Conservation (phyloP, 2,329 filamentous ascomycete species). For the Fusarium anguioides region DNA sequence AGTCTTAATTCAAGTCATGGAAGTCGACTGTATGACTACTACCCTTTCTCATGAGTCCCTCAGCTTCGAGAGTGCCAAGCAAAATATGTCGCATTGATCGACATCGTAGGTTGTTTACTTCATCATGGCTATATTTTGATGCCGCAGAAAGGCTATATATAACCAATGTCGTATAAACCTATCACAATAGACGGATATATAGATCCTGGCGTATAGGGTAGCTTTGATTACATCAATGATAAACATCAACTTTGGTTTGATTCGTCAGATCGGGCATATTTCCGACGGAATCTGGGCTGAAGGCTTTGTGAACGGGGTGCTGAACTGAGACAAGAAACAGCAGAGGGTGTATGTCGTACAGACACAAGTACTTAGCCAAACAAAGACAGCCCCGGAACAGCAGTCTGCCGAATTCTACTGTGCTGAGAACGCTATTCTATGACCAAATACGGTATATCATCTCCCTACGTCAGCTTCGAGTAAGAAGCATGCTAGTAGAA, state of each 20-base stretch:
- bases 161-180: background rate
- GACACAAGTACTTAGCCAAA: background rate
- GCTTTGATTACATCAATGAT: background rate
- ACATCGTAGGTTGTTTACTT: background rate
- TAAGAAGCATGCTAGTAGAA: background rate
- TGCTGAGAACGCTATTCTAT: background rate
- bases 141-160: constrained; percentile 3
- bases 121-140: background rate
- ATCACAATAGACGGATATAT: background rate
- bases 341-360: background rate
- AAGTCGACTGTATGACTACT: background rate
- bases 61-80: background rate
- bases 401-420: background rate
- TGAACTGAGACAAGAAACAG: background rate
- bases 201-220: constrained; percentile 1
- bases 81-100: background rate
- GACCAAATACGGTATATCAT: background rate
- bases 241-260: background rate
- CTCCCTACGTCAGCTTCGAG: background rate
- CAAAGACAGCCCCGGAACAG: background rate
- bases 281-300: background rate
- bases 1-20: constrained; percentile 17
- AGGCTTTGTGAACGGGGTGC: background rate
- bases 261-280: background rate
- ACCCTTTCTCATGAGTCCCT: constrained; percentile 7